Percentiles rank a stretch among this genome's conserved stretches.
phyloP scores from a whole-genome alignment of 495 filamentous ascomycete species.

The Penicillium robsamsonii region DNA sequence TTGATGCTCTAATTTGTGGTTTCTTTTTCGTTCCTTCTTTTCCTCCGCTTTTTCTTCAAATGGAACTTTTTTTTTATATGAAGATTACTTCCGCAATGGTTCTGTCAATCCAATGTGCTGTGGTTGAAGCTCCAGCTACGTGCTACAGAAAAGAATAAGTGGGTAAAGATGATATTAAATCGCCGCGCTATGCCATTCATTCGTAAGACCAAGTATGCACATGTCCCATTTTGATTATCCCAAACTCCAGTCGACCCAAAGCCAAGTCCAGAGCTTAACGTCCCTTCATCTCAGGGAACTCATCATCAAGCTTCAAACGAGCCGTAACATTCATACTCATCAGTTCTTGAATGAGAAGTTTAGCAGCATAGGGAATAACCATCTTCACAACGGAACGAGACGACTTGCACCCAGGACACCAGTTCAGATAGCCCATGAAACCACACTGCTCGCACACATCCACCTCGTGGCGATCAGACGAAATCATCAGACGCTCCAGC shows the following conservation, averaged over 20 bases:
- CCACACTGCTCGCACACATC: conserved; percentile 93
- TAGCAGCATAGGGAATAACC: conserved; percentile 98
- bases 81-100: background rate
- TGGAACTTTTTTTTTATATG: background rate
- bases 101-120: background rate
- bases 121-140: background rate
- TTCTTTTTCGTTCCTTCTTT: conserved; percentile 6
- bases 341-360: conserved; percentile 93
- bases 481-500: conserved; percentile 91
- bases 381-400: conserved; percentile 78
- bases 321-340: conserved; percentile 97
- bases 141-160: background rate
- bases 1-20: conserved; percentile 18
- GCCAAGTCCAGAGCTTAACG: conserved; percentile 18
- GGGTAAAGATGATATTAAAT: conserved; percentile 19
- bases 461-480: conserved; percentile 82
- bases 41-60: conserved; percentile 10
- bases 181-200: conserved; percentile 36
- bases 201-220: conserved; percentile 19
- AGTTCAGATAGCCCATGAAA: conserved; percentile 90
- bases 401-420: conserved; percentile 86
- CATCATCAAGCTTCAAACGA: conserved; percentile 79
- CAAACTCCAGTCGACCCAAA: conserved; percentile 10
- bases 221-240: conserved; percentile 19
- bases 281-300: conserved; percentile 67